Conservation (phyloP, 176 grass and related monocot genomes). For the Rhynchospora tenuis region DNA sequence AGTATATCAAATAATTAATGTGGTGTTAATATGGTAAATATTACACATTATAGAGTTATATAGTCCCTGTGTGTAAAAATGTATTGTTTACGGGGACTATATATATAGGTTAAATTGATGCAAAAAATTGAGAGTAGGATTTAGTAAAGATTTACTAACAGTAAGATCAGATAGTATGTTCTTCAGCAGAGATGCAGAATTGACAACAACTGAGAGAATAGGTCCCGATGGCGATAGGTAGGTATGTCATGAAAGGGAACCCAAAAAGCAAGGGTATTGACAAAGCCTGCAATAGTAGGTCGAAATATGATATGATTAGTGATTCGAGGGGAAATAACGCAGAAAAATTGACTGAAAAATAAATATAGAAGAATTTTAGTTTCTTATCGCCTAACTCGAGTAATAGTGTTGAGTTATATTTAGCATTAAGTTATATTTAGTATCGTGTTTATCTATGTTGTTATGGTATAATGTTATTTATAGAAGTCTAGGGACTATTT, state of each 20-base stretch:
- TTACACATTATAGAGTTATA: not conserved
- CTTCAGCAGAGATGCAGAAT: constrained; percentile 44
- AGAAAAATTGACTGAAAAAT: not conserved
- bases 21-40: not conserved
- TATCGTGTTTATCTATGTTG: too few relatives aligned
- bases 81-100: not conserved
- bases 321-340: not conserved
- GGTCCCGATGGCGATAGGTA: constrained; percentile 46
- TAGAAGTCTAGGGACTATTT: too few relatives aligned
- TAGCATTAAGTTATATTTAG: too few relatives aligned
- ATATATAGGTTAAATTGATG: not conserved
- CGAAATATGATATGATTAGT: not conserved
- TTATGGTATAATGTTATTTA: too few relatives aligned
- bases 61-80: not conserved
- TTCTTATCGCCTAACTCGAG: too few relatives aligned
- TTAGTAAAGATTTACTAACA: constrained; percentile 33
- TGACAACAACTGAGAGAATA: constrained; percentile 38
- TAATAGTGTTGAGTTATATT: too few relatives aligned
- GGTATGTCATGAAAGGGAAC: constrained; percentile 59
- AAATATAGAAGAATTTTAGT: constrained; percentile 21
- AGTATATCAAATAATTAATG: not conserved
- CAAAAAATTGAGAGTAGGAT: not conserved
- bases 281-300: too few relatives aligned
- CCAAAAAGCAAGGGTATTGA: too few relatives aligned
- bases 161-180: constrained; percentile 32